Percentiles rank a stretch among this genome's conserved stretches.
Conservation (phyloP, 2,329 filamentous ascomycete species). For the Fusarium sulawesiense region DNA sequence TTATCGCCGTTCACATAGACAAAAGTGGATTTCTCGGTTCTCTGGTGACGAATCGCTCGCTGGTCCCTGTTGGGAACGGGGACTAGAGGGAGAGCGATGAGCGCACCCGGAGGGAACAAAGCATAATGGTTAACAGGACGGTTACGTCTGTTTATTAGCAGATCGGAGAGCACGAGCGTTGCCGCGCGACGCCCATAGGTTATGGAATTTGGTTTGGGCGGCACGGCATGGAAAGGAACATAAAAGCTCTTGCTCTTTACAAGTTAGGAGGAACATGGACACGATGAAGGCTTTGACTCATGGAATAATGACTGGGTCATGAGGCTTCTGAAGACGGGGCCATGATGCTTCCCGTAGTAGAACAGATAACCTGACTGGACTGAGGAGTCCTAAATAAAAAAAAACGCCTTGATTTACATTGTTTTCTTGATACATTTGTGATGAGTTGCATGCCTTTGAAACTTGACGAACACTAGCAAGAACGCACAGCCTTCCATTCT, state of each 20-base stretch:
- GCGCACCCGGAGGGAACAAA: constrained; percentile 49
- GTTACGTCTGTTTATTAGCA: constrained; percentile 50
- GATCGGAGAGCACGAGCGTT: constrained; percentile 52
- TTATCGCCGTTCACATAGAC: constrained; percentile 65
- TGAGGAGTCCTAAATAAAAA: constrained; percentile 50
- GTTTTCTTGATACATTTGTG: background rate
- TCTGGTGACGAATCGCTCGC: constrained; percentile 58
- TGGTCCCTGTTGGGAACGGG: constrained; percentile 49
- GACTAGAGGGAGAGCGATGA: constrained; percentile 50
- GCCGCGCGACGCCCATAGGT: constrained; percentile 53
- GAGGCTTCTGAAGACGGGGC: constrained; percentile 47
- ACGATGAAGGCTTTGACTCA: constrained; percentile 47
- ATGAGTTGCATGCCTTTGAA: background rate
- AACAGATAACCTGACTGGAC: constrained; percentile 51
- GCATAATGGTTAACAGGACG: constrained; percentile 50
- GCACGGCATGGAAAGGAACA: constrained; percentile 48
- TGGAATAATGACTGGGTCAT: constrained; percentile 40
- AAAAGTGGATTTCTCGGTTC: constrained; percentile 75
- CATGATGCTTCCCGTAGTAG: constrained; percentile 47
- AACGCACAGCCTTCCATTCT: background rate
- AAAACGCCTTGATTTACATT: constrained; percentile 45
- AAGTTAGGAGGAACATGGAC: constrained; percentile 48
- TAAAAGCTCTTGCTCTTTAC: constrained; percentile 49
- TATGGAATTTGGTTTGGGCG: constrained; percentile 54
- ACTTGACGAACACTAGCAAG: background rate